These are phyloP conservation scores for Pyrenophora seminiperda DNA, from an alignment of 2,329 filamentous ascomycete species.

Conservation along the genomic window DNA sequence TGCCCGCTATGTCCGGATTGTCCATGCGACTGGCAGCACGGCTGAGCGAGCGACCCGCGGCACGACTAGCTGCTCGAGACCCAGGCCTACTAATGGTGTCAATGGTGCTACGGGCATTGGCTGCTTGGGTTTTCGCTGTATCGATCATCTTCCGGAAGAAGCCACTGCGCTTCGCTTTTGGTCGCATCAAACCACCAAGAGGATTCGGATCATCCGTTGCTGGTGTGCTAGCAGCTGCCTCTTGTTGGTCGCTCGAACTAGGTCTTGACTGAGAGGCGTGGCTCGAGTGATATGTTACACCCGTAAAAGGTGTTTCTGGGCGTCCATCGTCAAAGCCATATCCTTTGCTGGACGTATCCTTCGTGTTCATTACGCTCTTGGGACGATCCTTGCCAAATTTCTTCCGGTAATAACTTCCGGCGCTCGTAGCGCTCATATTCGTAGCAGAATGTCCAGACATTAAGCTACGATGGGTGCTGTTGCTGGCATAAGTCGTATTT, in stretches of 20 bases:
- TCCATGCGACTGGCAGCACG: slow-evolving; percentile 41
- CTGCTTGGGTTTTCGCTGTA: slow-evolving; percentile 90
- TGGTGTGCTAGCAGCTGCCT: slow-evolving; percentile 59
- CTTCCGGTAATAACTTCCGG: slow-evolving; percentile 85
- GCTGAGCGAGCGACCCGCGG: slow-evolving; percentile 48
- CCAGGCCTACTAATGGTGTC: slow-evolving; percentile 60
- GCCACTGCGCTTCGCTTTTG: slow-evolving; percentile 79
- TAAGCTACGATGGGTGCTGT: slow-evolving; percentile 79
- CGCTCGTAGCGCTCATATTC: slow-evolving; percentile 91
- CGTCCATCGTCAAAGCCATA: slow-evolving; percentile 49
- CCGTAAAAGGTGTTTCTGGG: slow-evolving; percentile 66
- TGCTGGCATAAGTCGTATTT: slow-evolving; percentile 62
- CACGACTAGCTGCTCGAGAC: slow-evolving; percentile 47
- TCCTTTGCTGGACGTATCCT: slow-evolving; percentile 45
- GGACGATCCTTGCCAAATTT: slow-evolving; percentile 61
- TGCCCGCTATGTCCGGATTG: slow-evolving; percentile 56
- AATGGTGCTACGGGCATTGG: slow-evolving; percentile 84
- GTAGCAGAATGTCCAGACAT: slow-evolving; percentile 95
- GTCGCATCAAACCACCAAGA: slow-evolving; percentile 76
- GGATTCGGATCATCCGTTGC: slow-evolving; percentile 68
- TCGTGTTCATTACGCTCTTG: slow-evolving; percentile 68
- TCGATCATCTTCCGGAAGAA: slow-evolving; percentile 97
- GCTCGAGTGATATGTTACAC: slow-evolving; percentile 89
- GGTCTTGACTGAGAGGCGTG: slow-evolving; percentile 65
- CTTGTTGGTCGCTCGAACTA: slow-evolving; percentile 53